Conservation (phyloP, 106 monocot genomes). For the Xerophyta viscosa region DNA sequence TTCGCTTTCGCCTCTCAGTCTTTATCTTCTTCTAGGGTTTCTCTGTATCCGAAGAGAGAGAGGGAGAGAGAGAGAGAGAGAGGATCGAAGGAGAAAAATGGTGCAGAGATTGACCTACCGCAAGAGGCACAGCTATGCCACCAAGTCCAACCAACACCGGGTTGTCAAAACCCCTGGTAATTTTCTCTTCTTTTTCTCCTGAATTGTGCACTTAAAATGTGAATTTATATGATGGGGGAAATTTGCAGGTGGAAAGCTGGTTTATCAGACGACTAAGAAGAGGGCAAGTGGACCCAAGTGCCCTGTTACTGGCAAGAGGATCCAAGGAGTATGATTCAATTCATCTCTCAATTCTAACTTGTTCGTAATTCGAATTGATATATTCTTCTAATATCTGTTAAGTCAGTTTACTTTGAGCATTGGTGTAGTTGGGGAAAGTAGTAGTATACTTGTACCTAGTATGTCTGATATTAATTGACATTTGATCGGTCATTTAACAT, state of each 20-base stretch:
- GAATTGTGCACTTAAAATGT: neutral
- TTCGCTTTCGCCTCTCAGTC: neutral
- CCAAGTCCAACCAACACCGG: constrained; percentile 57
- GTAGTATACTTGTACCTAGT: no score
- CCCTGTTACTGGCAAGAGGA: constrained; percentile 69
- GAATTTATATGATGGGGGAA: neutral
- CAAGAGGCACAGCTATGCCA: constrained; percentile 67
- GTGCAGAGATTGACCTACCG: constrained; percentile 59
- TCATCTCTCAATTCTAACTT: neutral
- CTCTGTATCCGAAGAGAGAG: neutral
- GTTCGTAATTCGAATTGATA: neutral
- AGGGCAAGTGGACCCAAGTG: constrained; percentile 71
- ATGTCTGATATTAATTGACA: no score
- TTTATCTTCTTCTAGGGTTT: constrained; percentile 2
- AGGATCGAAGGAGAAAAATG: constrained; percentile 17
- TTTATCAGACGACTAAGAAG: constrained; percentile 60
- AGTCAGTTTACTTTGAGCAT: no score
- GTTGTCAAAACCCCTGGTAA: constrained; percentile 65
- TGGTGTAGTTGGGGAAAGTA: no score
- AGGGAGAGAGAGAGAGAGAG: neutral
- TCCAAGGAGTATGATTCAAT: constrained; percentile 48
- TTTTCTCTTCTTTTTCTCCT: neutral
- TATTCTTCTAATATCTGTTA: neutral
- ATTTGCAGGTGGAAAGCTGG: constrained; percentile 54
- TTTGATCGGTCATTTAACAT: no score